Percentiles rank a stretch among this genome's conserved stretches.
Conservation (phyloP, 148 eudicot species). For the Camellia japonica region DNA sequence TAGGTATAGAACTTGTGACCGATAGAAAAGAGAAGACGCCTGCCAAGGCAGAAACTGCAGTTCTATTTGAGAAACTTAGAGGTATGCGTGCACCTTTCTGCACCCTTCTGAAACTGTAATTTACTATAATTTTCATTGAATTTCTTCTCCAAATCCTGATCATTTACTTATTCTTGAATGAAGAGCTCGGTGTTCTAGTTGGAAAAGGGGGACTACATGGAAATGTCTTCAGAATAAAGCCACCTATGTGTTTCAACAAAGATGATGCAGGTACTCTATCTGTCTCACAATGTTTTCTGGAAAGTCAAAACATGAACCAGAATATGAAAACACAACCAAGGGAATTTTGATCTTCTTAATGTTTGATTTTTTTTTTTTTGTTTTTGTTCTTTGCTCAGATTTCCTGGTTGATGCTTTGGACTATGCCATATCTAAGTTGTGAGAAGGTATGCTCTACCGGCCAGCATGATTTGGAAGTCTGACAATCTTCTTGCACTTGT, state of each 20-base stretch:
- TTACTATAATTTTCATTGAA: background rate
- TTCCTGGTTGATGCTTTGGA: conserved; percentile 90
- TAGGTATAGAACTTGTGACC: conserved; percentile 89
- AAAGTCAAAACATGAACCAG: too few species aligned
- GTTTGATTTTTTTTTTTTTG: background rate
- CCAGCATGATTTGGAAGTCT: background rate
- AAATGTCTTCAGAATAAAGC: conserved; percentile 92
- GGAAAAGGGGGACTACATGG: conserved; percentile 98
- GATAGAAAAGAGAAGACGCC: conserved; percentile 83
- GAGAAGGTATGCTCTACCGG: conserved; percentile 15
- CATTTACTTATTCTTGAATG: conserved; percentile 14
- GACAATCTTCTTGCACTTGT: background rate
- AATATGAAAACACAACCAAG: too few species aligned
- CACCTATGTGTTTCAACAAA: conserved; percentile 93
- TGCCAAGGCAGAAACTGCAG: conserved; percentile 86
- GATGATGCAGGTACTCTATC: conserved; percentile 76
- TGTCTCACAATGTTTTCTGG: too few species aligned
- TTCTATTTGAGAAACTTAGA: conserved; percentile 82
- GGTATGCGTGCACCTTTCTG: conserved; percentile 38
- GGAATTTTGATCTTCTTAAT: too few species aligned
- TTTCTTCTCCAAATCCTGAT: background rate
- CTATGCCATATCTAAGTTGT: conserved; percentile 74
- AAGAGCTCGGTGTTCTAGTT: conserved; percentile 86
- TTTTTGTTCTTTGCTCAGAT: conserved; percentile 45
- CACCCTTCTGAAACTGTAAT: background rate